Evolutionary conservation across 805 yeast genomes (phyloP).

Genomic region (Wickerhamiella qilinensis): DNA sequence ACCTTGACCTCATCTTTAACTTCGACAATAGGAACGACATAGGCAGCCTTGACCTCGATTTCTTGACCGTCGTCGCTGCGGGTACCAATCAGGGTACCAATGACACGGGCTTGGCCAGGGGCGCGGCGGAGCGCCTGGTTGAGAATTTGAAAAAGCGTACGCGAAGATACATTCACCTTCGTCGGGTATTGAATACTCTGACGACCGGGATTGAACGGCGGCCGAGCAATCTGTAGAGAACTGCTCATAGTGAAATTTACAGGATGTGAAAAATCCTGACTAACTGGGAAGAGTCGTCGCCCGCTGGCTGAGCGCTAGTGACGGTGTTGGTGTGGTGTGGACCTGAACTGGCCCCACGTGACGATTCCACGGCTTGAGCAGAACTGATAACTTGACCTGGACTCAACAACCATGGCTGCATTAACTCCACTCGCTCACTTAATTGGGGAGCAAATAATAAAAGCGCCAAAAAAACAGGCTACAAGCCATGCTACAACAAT

Average conservation of each 20-base stretch:
- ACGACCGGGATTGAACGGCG: conserved; percentile 12
- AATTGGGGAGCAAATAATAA: no score
- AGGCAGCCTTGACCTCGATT: conserved; percentile 58
- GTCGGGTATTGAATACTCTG: conserved; percentile 15
- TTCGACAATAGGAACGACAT: conserved; percentile 67
- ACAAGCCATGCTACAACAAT: no score
- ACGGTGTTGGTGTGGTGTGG: no score
- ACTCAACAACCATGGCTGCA: no score
- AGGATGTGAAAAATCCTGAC: background rate
- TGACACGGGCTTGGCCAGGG: conserved; percentile 40
- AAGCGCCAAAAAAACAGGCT: no score
- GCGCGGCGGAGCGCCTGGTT: conserved; percentile 50
- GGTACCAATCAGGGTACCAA: conserved; percentile 69
- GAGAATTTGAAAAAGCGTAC: conserved; percentile 61
- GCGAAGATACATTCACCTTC: conserved; percentile 39
- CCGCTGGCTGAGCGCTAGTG: no score
- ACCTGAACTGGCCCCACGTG: no score
- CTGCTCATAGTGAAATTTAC: conserved; percentile 3
- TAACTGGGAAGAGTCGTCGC: no score
- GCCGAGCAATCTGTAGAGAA: conserved; percentile 9
- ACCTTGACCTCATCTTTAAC: conserved; percentile 60
- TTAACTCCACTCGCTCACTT: no score
- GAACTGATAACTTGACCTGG: no score
- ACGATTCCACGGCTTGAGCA: no score
- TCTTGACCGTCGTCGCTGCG: conserved; percentile 73